phyloP scores from a whole-genome alignment of 2,329 filamentous ascomycete genomes.

The Ophiognomonia clavigignenti-juglandacearum region DNA sequence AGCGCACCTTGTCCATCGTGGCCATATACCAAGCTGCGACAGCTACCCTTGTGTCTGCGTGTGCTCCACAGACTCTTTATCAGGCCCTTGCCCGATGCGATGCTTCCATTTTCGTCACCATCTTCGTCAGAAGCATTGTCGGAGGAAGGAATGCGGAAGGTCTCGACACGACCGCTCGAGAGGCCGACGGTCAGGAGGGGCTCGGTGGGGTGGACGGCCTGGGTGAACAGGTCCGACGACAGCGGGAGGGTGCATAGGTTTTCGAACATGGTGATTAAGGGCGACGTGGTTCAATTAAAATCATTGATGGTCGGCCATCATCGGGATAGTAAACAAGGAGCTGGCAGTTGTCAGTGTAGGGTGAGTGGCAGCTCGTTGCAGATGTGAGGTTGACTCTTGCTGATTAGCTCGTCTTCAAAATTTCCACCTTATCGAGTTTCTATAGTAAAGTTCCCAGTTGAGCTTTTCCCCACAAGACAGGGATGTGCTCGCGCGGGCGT shows the following conservation, averaged over 20 bases:
- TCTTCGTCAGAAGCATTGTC: constrained; percentile 47
- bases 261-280: constrained; percentile 65
- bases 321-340: background rate
- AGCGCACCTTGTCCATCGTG: constrained; percentile 65
- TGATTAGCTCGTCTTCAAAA: too few relatives aligned
- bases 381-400: too few relatives aligned
- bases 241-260: constrained; percentile 88
- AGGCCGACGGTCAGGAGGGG: constrained; percentile 84
- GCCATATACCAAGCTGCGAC: constrained; percentile 73
- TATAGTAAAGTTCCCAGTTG: too few relatives aligned
- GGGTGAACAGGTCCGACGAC: constrained; percentile 79
- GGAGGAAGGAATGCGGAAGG: constrained; percentile 64
- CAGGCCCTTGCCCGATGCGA: constrained; percentile 62
- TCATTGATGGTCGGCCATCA: constrained; percentile 9
- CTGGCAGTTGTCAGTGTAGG: background rate
- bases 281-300: constrained; percentile 1
- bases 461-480: too few relatives aligned
- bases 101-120: constrained; percentile 42
- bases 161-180: constrained; percentile 79
- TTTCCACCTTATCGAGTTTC: too few relatives aligned
- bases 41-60: constrained; percentile 88
- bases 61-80: constrained; percentile 86
- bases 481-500: too few relatives aligned
- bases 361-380: too few relatives aligned
- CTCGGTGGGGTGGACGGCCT: constrained; percentile 78